A percentile compares a stretch with the other conserved stretches of the same genome.
Conservation (phyloP, 164 flowering plant species). For the Aristolochia fimbriata region DNA sequence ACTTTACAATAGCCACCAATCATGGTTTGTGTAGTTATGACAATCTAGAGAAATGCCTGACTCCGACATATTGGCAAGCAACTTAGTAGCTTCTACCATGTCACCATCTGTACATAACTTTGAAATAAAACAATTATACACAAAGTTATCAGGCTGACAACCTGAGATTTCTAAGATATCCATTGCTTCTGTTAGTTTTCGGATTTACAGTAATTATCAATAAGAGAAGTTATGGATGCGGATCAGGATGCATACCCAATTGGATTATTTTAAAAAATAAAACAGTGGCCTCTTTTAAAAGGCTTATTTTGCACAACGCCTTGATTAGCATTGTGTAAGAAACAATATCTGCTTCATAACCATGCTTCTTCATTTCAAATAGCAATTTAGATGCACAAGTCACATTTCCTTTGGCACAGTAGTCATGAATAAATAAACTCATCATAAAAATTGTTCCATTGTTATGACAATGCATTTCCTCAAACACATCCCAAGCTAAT, state of each 20-base stretch:
- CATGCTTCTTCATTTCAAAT: slow-evolving; percentile 25
- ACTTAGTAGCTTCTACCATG: slow-evolving; percentile 25
- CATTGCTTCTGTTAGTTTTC: slow-evolving; percentile 23
- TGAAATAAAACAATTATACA: slow-evolving; percentile 40
- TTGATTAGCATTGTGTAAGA: slow-evolving; percentile 29
- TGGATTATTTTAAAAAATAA: slow-evolving; percentile 29
- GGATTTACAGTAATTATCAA: slow-evolving; percentile 34
- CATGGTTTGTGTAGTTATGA: slow-evolving; percentile 31
- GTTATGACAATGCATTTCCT: slow-evolving; percentile 23
- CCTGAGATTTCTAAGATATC: slow-evolving; percentile 18
- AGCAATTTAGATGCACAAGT: slow-evolving; percentile 30
- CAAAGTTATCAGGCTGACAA: slow-evolving; percentile 21
- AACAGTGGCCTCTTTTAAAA: slow-evolving; percentile 32
- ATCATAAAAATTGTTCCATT: slow-evolving; percentile 17
- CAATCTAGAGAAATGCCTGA: slow-evolving; percentile 35
- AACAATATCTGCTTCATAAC: slow-evolving; percentile 37
- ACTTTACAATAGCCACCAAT: slow-evolving; percentile 36
- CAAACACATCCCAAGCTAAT: slow-evolving; percentile 33
- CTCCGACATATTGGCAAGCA: slow-evolving; percentile 32
- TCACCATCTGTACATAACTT: slow-evolving; percentile 28
- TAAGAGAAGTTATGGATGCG: slow-evolving; percentile 26
- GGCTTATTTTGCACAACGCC: slow-evolving; percentile 30
- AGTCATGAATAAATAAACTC: slow-evolving; percentile 25
- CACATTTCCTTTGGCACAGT: slow-evolving; percentile 28
- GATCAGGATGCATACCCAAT: slow-evolving; percentile 28